phyloP scores from a whole-genome alignment of 1,284 basidiomycete species.

The Xerocomus alliaceus region DNA sequence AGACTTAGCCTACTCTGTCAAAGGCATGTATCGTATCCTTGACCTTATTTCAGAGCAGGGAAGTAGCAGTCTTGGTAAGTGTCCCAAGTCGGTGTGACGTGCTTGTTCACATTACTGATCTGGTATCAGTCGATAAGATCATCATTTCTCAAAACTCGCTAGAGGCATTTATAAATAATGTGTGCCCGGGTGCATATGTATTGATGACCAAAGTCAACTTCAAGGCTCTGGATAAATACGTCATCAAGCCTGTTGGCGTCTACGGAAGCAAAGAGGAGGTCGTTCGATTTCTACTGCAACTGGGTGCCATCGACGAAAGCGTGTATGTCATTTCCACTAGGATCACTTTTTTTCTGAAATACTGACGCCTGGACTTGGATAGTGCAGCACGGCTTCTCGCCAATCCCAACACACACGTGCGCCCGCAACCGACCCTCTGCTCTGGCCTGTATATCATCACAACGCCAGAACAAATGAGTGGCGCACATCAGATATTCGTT shows the following conservation, averaged over 20 bases:
- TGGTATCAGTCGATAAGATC: constrained; percentile 57
- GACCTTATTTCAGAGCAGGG: constrained; percentile 59
- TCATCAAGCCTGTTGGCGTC: constrained; percentile 57
- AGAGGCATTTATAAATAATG: constrained; percentile 50
- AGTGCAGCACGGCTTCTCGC: too few species aligned
- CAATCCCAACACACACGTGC: too few species aligned
- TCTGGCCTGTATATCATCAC: constrained; percentile 62
- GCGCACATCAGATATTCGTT: constrained; percentile 53
- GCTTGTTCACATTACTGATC: not conserved
- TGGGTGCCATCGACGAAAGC: constrained; percentile 44
- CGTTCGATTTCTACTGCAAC: constrained; percentile 48
- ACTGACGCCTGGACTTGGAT: too few species aligned
- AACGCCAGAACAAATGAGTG: constrained; percentile 31
- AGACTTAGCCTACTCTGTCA: constrained; percentile 41
- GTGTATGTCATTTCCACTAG: constrained; percentile 46
- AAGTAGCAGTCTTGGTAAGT: constrained; percentile 56
- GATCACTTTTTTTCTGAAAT: too few species aligned
- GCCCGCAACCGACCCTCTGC: constrained; percentile 47
- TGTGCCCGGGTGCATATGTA: constrained; percentile 52
- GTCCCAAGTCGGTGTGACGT: not conserved
- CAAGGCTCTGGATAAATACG: constrained; percentile 49
- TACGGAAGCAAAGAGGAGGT: constrained; percentile 62
- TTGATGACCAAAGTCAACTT: constrained; percentile 62
- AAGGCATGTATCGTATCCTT: constrained; percentile 56
- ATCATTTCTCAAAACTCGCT: constrained; percentile 60